Evolutionary conservation across 805 yeast genomes (phyloP), one percentile per base, ranked within the genome.

Genomic region (Candida awuae): DNA sequence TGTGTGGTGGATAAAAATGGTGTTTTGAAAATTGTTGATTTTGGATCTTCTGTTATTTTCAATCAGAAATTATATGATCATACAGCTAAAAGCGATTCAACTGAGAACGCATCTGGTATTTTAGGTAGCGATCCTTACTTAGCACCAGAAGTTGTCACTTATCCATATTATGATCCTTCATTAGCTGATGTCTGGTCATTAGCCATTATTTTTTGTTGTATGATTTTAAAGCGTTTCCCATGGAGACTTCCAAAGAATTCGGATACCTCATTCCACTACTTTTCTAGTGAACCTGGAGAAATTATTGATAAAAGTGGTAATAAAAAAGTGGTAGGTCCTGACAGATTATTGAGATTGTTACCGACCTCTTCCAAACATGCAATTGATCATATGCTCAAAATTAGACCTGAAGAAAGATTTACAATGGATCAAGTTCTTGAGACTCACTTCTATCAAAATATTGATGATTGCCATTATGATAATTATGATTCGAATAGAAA

Each of bases 101-200:
- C 76, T 17, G 75, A 82, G 14, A 65, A 70, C 42, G 87, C 95
- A 0, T 70, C 73, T 30, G 97, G 97, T 13, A 73, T 90, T 17
- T 94, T 90, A 10, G 98, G 98, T 13, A 83, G 94, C 2, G 98
- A 90, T 59, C 97, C 98, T 2, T 90, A 90, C 55, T 64, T 90
- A 45, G 92, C 97, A 0, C 97, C 97, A 0, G 98, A 90, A 58
- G 88, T 90, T 31, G 69, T 90, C 40, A 55, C 63, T 16, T 41
- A 51, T 41, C 45, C 59, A 6, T 50, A 57, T 32, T 90, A 90
- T 58, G 96, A 90, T 58, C 92, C 97, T 15, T 73, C 92, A 37
- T 78, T 81, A 6, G 85, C 80, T 2, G 98, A 90, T 57, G 75
- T 88, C 17, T 90, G 98, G 98, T 84, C 95, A 1, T 66, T 85